Conservation (phyloP, 1,284 basidiomycete species). For the Apiotrichum veenhuisii region DNA sequence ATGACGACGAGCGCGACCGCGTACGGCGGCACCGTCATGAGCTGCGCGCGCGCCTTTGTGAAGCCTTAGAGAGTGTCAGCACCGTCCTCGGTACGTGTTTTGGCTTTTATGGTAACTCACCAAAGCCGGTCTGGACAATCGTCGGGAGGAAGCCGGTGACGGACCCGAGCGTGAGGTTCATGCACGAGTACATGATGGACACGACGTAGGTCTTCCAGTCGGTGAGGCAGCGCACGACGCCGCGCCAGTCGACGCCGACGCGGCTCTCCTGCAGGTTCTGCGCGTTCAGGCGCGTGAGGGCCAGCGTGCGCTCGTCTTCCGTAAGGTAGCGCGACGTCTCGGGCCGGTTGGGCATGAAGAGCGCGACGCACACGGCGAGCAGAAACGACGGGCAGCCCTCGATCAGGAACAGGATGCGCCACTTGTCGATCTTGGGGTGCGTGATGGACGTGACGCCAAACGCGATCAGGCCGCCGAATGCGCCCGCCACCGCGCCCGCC, state of each 20-base stretch:
- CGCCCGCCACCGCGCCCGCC: constrained; percentile 46
- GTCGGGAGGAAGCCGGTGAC: constrained; percentile 81
- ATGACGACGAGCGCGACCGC: constrained; percentile 67
- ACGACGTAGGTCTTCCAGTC: constrained; percentile 57
- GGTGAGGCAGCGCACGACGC: constrained; percentile 61
- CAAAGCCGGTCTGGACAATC: constrained; percentile 57
- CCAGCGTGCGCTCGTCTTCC: constrained; percentile 67
- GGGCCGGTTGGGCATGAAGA: constrained; percentile 70
- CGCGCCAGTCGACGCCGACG: constrained; percentile 47
- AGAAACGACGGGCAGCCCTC: constrained; percentile 60
- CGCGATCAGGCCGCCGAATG: constrained; percentile 46
- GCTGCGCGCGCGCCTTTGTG: constrained; percentile 53
- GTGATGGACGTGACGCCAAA: constrained; percentile 46
- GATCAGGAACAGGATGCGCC: constrained; percentile 50
- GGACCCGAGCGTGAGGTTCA: constrained; percentile 69
- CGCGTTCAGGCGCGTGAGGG: constrained; percentile 68
- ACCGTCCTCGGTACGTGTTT: too few relatives aligned
- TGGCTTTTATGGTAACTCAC: neutral
- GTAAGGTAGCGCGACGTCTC: constrained; percentile 68
- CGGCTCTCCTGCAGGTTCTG: constrained; percentile 60
- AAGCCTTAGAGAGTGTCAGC: constrained; percentile 45
- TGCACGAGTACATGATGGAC: constrained; percentile 62
- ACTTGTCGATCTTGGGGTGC: constrained; percentile 29
- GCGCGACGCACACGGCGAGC: constrained; percentile 62
- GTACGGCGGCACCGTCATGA: constrained; percentile 76